Evolutionary conservation across 768 basidiomycete genomes (phyloP), one percentile per base, ranked within the genome.

Genomic region (Amyloporia xantha): DNA sequence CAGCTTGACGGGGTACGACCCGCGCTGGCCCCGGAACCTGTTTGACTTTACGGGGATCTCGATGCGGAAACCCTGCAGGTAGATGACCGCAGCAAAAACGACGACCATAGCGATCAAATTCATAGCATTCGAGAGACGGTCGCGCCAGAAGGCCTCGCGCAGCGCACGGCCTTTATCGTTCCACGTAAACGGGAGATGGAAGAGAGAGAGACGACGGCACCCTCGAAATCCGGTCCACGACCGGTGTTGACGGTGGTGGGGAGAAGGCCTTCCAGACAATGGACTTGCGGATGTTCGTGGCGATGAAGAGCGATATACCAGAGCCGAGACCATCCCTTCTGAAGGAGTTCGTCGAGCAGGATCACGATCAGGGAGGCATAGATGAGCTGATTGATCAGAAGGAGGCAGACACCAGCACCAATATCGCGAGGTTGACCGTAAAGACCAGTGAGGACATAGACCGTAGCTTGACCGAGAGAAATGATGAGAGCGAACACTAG

Each of bases 181-280:
- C 91, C 92, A 95, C 9, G 94, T 97, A 73, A 99, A 96, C 50
- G 97, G 71, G 45, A 97, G 79, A 65, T 98, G 96, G 90, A 98
- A 96, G 48, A 98, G 78, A n/a, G n/a, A 1, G 94, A 85, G 57
- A 97, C 88, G 57, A 98, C 74, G 30, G 95, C 96, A 53, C 96
- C 96, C 62, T 98, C 95, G 57, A 98, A 99, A 66, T 99, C 96
- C 45, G 94, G 89, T 2, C 95, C 95, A 54, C 95, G 89, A 33
- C 95, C 96, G 25, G 93, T 97, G 79, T 98, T 98, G 70, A 98
- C 71, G 40, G 96, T 97, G 19, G 92, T 98, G 96, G 96, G 1
- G 91, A 94, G 72, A 99, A 98, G 1, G 95, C 96, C 64, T 99
- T 99, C 95, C 95, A 99, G 65, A 98, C 83, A 72, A 99, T 98